phyloP scores from a whole-genome alignment of 2,329 filamentous ascomycete species.

The Neurospora sp. region DNA sequence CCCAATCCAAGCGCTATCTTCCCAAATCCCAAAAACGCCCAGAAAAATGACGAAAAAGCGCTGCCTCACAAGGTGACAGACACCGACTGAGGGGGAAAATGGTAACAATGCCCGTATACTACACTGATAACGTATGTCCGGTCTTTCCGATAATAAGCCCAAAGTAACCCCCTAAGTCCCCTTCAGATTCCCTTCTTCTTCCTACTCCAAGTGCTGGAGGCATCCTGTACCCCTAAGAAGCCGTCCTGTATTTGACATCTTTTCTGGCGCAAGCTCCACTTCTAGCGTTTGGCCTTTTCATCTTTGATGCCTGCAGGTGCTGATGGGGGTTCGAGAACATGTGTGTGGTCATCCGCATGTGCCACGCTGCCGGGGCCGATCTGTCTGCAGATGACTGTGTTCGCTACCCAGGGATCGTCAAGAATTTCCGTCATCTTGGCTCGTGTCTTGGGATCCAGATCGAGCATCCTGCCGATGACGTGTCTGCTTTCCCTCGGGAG shows the following conservation, averaged over 20 bases:
- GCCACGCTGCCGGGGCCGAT: slow-evolving; percentile 60
- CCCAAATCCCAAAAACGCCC: background rate
- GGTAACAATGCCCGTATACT: background rate
- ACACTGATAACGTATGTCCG: background rate
- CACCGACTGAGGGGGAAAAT: background rate
- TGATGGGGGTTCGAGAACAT: slow-evolving; percentile 69
- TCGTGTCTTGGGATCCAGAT: slow-evolving; percentile 72
- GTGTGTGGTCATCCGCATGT: slow-evolving; percentile 66
- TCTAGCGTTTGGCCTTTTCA: background rate
- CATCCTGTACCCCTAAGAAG: background rate
- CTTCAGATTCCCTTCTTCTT: background rate
- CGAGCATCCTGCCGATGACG: slow-evolving; percentile 87
- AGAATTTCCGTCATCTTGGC: slow-evolving; percentile 81
- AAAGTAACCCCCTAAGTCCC: background rate
- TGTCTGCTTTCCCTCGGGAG: slow-evolving; percentile 82
- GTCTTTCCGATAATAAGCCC: background rate
- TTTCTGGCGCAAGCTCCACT: background rate
- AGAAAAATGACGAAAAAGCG: background rate
- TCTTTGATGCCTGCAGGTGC: slow-evolving; percentile 18
- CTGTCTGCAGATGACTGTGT: slow-evolving; percentile 75
- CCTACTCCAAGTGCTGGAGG: background rate
- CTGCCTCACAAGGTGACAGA: background rate
- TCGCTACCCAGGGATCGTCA: slow-evolving; percentile 81
- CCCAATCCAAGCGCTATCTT: background rate
- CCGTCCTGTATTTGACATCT: background rate